Percentiles rank a stretch among this genome's conserved stretches.
Evolutionary conservation across 2,329 filamentous ascomycete species (phyloP).

Genomic region (Trichoderma atroviride): DNA sequence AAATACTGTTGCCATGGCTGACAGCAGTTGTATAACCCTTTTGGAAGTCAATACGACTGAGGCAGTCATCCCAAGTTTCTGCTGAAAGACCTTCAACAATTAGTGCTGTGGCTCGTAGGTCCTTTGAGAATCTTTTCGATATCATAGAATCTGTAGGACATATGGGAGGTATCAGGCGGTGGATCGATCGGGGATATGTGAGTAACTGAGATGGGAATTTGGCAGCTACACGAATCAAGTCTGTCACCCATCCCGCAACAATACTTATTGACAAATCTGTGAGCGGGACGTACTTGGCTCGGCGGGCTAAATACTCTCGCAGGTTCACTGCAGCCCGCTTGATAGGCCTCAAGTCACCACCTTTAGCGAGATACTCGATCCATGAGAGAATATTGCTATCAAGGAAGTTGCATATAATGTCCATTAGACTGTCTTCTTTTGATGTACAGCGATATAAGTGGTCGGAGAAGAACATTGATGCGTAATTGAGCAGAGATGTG

Average conservation of each 20-base stretch:
- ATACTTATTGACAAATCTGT: not conserved
- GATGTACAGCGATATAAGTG: conserved; percentile 1
- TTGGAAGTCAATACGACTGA: conserved; percentile 6
- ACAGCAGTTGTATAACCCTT: not conserved
- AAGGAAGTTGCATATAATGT: not conserved
- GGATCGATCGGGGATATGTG: not conserved
- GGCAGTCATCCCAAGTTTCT: not conserved
- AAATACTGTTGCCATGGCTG: not conserved
- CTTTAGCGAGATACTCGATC: conserved; percentile 8
- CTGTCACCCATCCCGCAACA: not conserved
- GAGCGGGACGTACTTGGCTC: not conserved
- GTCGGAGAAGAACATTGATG: not conserved
- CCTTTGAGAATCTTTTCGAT: not conserved
- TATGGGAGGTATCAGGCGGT: conserved; percentile 3
- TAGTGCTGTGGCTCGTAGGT: not conserved
- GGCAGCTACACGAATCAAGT: not conserved
- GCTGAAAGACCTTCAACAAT: not conserved
- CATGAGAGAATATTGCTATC: not conserved
- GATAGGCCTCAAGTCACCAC: not conserved
- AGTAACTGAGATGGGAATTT: conserved; percentile 5
- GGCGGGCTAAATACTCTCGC: not conserved
- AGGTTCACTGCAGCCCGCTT: not conserved
- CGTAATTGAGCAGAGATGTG: conserved; percentile 2
- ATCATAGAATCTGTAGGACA: conserved; percentile 13
- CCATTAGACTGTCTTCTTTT: not conserved